These are phyloP conservation scores for Candida sakaeoensis DNA, from an alignment of 805 yeast genomes.

Conservation along the genomic window DNA sequence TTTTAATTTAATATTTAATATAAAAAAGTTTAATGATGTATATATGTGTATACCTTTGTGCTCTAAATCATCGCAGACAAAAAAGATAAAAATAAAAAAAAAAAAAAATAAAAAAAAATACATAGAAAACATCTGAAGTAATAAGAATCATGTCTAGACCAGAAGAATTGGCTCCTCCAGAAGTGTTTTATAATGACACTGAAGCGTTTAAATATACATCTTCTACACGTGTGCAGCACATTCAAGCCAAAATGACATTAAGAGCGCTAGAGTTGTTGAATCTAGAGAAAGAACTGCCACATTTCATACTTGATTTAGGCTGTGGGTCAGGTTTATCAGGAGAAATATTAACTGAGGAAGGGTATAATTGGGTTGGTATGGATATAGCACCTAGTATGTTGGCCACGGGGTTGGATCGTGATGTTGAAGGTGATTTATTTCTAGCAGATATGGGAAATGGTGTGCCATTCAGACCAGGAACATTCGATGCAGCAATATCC, in stretches of 20 bases:
- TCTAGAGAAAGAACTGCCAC: slow-evolving; percentile 54
- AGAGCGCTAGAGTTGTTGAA: slow-evolving; percentile 87
- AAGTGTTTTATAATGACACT: slow-evolving; percentile 84
- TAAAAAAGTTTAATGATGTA: background rate
- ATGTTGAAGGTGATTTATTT: slow-evolving; percentile 89
- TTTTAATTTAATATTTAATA: slow-evolving; percentile 14
- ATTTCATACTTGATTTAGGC: slow-evolving; percentile 84
- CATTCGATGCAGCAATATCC: slow-evolving; percentile 94
- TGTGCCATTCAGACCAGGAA: slow-evolving; percentile 91
- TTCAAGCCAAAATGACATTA: slow-evolving; percentile 96
- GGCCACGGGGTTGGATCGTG: slow-evolving; percentile 89
- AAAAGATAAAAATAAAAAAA: background rate
- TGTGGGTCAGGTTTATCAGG: slow-evolving; percentile 98
- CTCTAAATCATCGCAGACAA: slow-evolving; percentile 4
- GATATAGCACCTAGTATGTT: slow-evolving; percentile 96
- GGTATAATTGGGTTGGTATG: slow-evolving; percentile 93
- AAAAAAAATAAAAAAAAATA: background rate
- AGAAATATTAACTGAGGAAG: slow-evolving; percentile 89
- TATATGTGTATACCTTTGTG: background rate
- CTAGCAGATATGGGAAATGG: slow-evolving; percentile 92
- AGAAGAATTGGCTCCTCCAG: slow-evolving; percentile 95
- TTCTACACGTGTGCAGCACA: slow-evolving; percentile 95
- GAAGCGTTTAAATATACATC: slow-evolving; percentile 89
- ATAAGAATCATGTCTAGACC: slow-evolving; percentile 85
- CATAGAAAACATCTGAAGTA: background rate